These are phyloP conservation scores for Elsinoe australis DNA, from an alignment of 2,329 filamentous ascomycete genomes.

Conservation along the genomic window DNA sequence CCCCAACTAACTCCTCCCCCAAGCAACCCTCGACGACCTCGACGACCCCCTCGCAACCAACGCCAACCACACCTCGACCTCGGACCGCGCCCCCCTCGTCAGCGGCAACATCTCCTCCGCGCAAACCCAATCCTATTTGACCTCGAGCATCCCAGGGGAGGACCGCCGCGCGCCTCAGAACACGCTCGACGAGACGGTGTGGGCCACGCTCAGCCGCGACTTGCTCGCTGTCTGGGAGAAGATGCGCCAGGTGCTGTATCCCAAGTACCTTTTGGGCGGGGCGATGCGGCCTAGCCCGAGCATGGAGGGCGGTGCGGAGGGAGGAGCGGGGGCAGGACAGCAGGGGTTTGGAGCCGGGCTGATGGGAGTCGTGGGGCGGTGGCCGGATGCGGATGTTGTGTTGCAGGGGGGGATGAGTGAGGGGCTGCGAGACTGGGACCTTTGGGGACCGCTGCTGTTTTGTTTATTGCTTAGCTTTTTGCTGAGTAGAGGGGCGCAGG, in stretches of 20 bases:
- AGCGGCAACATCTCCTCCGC: conserved; percentile 62
- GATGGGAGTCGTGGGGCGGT: conserved; percentile 52
- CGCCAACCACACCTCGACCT: conserved; percentile 36
- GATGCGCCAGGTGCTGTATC: conserved; percentile 94
- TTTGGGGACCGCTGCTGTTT: conserved; percentile 95
- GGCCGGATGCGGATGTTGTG: conserved; percentile 61
- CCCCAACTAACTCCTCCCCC: neutral
- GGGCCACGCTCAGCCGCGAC: conserved; percentile 92
- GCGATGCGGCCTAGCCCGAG: conserved; percentile 53
- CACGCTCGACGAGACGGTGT: conserved; percentile 95
- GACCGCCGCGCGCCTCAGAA: conserved; percentile 83
- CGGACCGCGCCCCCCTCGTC: conserved; percentile 64
- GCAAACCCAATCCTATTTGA: conserved; percentile 71
- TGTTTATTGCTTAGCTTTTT: conserved; percentile 82
- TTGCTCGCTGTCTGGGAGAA: conserved; percentile 93
- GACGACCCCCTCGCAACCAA: conserved; percentile 67
- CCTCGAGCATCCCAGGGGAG: conserved; percentile 82
- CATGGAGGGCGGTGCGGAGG: conserved; percentile 49
- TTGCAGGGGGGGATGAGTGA: conserved; percentile 72
- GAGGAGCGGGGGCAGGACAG: conserved; percentile 21
- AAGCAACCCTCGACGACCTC: conserved; percentile 83
- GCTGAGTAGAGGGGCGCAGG: conserved; percentile 70
- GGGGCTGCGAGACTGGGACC: conserved; percentile 89
- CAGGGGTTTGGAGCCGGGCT: conserved; percentile 38
- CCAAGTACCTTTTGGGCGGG: conserved; percentile 78